These are phyloP conservation scores for Pyrenochaeta sp. DNA, from an alignment of 2,329 filamentous ascomycete genomes.

Conservation along the genomic window DNA sequence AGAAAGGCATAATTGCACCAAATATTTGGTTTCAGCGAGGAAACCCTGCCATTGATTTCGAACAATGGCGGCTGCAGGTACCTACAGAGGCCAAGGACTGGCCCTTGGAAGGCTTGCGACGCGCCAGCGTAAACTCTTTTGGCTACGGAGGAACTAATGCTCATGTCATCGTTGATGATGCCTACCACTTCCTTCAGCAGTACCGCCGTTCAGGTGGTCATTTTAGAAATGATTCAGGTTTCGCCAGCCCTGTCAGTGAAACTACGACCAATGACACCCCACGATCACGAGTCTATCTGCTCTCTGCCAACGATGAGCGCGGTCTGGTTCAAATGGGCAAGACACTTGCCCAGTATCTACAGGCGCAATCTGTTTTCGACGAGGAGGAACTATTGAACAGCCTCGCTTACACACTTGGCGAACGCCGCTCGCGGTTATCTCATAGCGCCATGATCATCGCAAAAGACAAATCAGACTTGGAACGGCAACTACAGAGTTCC, in stretches of 20 bases:
- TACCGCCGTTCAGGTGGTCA: not conserved
- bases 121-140: constrained; percentile 28
- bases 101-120: constrained; percentile 17
- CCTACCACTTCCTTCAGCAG: constrained; percentile 20
- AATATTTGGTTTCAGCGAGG: constrained; percentile 26
- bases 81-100: constrained; percentile 18
- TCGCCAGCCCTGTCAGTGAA: constrained; percentile 11
- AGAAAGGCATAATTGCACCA: constrained; percentile 44
- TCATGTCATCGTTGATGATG: constrained; percentile 36
- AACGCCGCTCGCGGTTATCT: constrained; percentile 14
- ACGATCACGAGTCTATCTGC: constrained; percentile 12
- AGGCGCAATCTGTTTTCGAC: constrained; percentile 6
- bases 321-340: constrained; percentile 7
- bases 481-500: not conserved
- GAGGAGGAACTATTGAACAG: constrained; percentile 14
- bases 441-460: constrained; percentile 6
- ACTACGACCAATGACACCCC: not conserved
- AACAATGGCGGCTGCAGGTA: constrained; percentile 18
- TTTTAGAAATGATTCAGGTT: constrained; percentile 10
- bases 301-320: constrained; percentile 22
- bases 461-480: constrained; percentile 3
- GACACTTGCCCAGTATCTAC: constrained; percentile 26
- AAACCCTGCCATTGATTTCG: constrained; percentile 22
- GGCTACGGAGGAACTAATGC: constrained; percentile 37
- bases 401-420: constrained; percentile 30